Evolutionary conservation across 768 basidiomycete genomes (phyloP).

Genomic region (Cyclocybe aegerita): DNA sequence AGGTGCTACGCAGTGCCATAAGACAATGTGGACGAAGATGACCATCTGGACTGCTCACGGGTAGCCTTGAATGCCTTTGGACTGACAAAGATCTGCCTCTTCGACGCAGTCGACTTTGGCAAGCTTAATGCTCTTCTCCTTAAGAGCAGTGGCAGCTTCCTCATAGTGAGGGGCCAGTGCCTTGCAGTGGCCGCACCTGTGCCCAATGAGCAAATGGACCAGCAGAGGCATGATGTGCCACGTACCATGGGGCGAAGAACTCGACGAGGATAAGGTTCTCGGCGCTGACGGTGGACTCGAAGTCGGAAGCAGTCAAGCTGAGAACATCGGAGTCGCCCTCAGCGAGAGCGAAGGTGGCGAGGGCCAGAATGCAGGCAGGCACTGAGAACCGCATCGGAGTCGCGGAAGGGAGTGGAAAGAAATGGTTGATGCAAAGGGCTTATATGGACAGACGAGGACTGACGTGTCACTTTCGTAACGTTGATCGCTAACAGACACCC

Average conservation of each 20-base stretch:
- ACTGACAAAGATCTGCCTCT: constrained; percentile 86
- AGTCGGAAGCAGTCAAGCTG: constrained; percentile 66
- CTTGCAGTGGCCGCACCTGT: constrained; percentile 95
- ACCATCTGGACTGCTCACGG: constrained; percentile 56
- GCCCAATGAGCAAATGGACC: background rate
- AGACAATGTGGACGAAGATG: background rate
- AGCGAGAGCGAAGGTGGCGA: constrained; percentile 50
- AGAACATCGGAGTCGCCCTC: constrained; percentile 79
- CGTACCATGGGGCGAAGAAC: constrained; percentile 89
- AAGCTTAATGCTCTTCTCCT: constrained; percentile 85
- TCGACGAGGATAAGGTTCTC: constrained; percentile 87
- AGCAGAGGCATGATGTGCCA: background rate
- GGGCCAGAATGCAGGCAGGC: constrained; percentile 51
- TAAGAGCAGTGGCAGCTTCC: constrained; percentile 90
- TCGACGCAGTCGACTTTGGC: constrained; percentile 98
- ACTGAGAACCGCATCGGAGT: constrained; percentile 66
- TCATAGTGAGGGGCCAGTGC: constrained; percentile 93
- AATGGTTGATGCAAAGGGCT: constrained; percentile 15
- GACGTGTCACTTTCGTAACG: constrained; percentile 48
- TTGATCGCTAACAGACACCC: constrained; percentile 17
- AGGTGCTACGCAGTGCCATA: constrained; percentile 49
- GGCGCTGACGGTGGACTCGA: constrained; percentile 60
- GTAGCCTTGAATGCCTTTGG: constrained; percentile 89
- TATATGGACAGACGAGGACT: constrained; percentile 33
- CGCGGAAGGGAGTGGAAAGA: constrained; percentile 22